Evolutionary conservation across 202 grass and related monocot genomes (phyloP), one percentile per base, ranked within the genome.

Genomic region (Bolboschoenoplectus hybrid): DNA sequence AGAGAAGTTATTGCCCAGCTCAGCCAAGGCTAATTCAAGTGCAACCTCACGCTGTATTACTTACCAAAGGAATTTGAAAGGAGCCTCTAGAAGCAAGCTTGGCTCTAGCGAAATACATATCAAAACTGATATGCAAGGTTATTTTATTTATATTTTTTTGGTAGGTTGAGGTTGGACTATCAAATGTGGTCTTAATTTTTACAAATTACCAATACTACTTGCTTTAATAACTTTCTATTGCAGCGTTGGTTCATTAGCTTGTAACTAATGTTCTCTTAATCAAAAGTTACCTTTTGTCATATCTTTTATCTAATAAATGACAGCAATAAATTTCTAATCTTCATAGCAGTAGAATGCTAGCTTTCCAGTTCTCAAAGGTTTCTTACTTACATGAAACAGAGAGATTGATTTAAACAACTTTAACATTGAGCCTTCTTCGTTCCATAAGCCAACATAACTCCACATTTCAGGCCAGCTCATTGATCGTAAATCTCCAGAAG

Each of bases 1-100:
- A 53, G 32, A 40, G 38, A 50, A 68, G 12, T 36, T 67, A 38
- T 34, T 67, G 2, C 32, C 81, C 63, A 32, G 53, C 43, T 45
- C 79, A 20, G 38, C 14, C 79, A 82, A 82, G 79, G 50, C 9
- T 38, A 63, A 64, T 34, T 82, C n/a, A 64, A 64, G 55, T 82
- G 38, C 79, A 82, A 47, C 60, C 40, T 14, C 6, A 34, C 26
- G 16, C 8, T 2, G 12, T 76, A 52, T 55, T 26, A 76, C 73
- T 76, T 53, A 76, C 16, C 47, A 2, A 36, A 36, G 73, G 32
- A 76, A 55, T 76, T 14, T 55, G 20, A 53, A 53, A 55, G 73
- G 20, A 55, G 36, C 49, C 38, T 55, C 49, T 55, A 36, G 47
- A 52, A 76, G 73, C 26, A 55, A 36, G 20, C 20, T 53, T 36